phyloP scores from a whole-genome alignment of 768 basidiomycete species.

The Lactarius indigo region DNA sequence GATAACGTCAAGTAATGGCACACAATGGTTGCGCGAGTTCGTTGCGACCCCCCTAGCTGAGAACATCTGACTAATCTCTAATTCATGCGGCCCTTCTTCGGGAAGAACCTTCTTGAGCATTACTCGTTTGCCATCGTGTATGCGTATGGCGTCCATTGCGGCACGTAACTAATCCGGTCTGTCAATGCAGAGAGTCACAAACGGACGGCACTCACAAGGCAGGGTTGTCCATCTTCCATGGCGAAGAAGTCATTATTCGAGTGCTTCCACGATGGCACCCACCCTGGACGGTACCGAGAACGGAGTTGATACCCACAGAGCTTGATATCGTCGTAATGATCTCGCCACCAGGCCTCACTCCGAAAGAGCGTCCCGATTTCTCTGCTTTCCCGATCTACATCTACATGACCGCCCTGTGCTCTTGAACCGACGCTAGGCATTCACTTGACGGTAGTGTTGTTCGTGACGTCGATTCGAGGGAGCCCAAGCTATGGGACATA shows the following conservation, averaged over 20 bases:
- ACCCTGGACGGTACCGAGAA: conserved; percentile 17
- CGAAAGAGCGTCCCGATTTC: conserved; percentile 5
- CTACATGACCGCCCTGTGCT: neutral
- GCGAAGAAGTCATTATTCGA: conserved; percentile 9
- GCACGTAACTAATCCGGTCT: conserved; percentile 3
- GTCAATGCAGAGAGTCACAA: neutral
- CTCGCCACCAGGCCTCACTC: conserved; percentile 20
- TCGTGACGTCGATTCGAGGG: neutral
- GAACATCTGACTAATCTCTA: conserved; percentile 12
- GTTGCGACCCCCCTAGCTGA: conserved; percentile 8
- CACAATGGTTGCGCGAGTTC: conserved; percentile 29
- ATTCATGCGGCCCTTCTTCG: conserved; percentile 15
- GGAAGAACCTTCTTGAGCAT: conserved; percentile 24
- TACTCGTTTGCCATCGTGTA: conserved; percentile 23
- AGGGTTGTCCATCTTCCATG: conserved; percentile 14
- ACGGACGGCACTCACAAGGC: neutral
- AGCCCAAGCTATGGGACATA: neutral
- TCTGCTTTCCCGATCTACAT: neutral
- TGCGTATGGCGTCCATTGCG: conserved; percentile 25
- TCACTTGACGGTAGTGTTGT: neutral
- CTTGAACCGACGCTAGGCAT: neutral
- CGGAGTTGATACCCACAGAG: conserved; percentile 18
- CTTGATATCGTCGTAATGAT: conserved; percentile 2
- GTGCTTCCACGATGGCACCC: conserved; percentile 19
- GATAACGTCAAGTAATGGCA: conserved; percentile 25